Evolutionary conservation across 768 basidiomycete genomes (phyloP), one percentile per base, ranked within the genome.

Genomic region (Tremella yokohamensis): DNA sequence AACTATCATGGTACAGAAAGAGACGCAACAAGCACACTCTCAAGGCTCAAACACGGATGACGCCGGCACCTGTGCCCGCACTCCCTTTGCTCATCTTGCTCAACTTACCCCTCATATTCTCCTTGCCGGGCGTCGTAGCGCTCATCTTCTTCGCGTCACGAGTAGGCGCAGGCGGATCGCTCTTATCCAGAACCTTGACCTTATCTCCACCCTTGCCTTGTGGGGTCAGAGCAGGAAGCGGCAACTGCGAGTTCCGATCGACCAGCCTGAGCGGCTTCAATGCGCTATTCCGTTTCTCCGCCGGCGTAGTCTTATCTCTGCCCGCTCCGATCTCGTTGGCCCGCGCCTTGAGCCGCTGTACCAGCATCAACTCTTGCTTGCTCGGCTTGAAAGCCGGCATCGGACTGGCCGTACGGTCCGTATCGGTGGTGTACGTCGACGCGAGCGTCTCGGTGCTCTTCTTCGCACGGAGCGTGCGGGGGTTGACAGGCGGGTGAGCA

Each of bases 381-480:
- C 54, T 42, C 6, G 57, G 57, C 24, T 62, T 55, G 40, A 57
- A 57, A 2, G 38, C 50, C 9, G 45, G 59, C 13, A 40, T 15
- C 7, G 50, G 54, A 48, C 22, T 53, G n/a, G 24, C 37, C 8
- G 51, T 53, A 3, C 24, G 24, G 4, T 52, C 51, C 47, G 55
- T 37, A 20, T 51, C 49, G 56, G n/a, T 39, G 9, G 56, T 25
- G 4, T n/a, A 37, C 4, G 50, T 42, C 26, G 63, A 47, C 12
- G 20, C 24, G 16, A 65, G 15, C 3, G 65, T 67, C 29, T 67
- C 65, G 25, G 50, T 67, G 1, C 61, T 62, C 49, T 52, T 56
- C 16, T 39, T 20, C 15, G n/a, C n/a, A 13, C 51, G n/a, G 25
- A 52, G 37, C 16, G 18, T 34, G 7, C 29, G 51, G 7, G 42